A percentile compares a stretch with the other conserved stretches of the same genome.
phyloP scores from a whole-genome alignment of 2,329 filamentous ascomycete species.

The Paracorniculantispora psalliotae region DNA sequence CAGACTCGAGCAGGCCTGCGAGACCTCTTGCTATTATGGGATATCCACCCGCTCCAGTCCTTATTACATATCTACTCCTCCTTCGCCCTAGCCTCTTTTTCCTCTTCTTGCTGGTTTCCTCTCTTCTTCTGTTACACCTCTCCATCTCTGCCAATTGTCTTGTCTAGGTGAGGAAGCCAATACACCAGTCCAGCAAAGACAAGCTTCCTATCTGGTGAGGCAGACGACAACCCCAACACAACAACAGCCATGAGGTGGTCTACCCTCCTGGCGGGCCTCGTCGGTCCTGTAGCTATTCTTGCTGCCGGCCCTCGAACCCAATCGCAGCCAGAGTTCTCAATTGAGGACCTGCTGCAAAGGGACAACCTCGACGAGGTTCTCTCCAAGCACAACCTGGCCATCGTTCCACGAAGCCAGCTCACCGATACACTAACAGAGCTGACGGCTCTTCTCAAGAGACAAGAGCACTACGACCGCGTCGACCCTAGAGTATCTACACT shows the following conservation, averaged over 20 bases:
- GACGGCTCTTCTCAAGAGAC: constrained; percentile 34
- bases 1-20: not conserved
- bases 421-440: constrained; percentile 41
- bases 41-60: constrained; percentile 10
- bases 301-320: constrained; percentile 22
- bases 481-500: constrained; percentile 9
- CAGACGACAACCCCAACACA: constrained; percentile 11
- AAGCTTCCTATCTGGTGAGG: constrained; percentile 13
- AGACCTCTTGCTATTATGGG: constrained; percentile 2
- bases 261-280: constrained; percentile 28
- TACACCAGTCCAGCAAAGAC: constrained; percentile 10
- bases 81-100: constrained; percentile 8
- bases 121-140: constrained; percentile 7
- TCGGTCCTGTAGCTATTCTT: constrained; percentile 30
- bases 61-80: constrained; percentile 12
- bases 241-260: constrained; percentile 32
- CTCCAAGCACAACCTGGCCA: constrained; percentile 38
- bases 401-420: constrained; percentile 41
- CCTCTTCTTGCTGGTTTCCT: constrained; percentile 2
- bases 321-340: constrained; percentile 30
- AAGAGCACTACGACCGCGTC: constrained; percentile 16
- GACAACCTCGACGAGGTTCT: constrained; percentile 39
- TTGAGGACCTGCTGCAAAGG: constrained; percentile 37
- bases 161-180: constrained; percentile 12
- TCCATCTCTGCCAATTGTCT: constrained; percentile 10